Evolutionary conservation across 1,284 basidiomycete species (phyloP).

Genomic region (Coniferiporia weirii): DNA sequence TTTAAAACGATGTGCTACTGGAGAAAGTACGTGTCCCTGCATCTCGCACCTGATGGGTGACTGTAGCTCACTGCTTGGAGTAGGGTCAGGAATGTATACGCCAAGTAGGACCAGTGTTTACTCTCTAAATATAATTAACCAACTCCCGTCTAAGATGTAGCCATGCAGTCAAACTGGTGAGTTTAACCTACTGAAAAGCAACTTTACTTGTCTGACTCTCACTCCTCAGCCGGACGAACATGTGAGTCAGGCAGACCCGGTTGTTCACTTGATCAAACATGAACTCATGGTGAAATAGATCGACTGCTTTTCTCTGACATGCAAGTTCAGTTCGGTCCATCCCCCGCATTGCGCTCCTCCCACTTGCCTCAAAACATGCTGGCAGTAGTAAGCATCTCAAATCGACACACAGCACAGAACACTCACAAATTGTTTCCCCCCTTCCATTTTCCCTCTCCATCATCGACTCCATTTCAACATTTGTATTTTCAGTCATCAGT

Average conservation of each 20-base stretch:
- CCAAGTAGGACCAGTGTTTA: not conserved
- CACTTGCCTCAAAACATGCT: conserved; percentile 51
- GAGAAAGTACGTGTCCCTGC: conserved; percentile 12
- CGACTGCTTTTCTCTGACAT: conserved; percentile 51
- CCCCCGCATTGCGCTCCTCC: conserved; percentile 45
- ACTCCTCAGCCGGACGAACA: conserved; percentile 17
- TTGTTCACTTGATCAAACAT: not conserved
- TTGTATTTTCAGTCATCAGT: conserved; percentile 45
- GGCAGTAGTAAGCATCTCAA: conserved; percentile 58
- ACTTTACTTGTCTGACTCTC: not conserved
- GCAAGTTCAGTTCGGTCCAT: conserved; percentile 63
- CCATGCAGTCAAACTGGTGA: conserved; percentile 13
- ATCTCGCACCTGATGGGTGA: not conserved
- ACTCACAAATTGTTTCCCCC: not conserved
- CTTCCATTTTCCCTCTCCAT: not conserved
- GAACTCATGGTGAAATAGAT: conserved; percentile 37
- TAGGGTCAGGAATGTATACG: conserved; percentile 17
- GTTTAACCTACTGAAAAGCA: not conserved
- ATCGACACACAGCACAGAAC: not conserved
- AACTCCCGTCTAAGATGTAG: conserved; percentile 8
- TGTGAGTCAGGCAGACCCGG: conserved; percentile 8
- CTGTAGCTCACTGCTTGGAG: not conserved
- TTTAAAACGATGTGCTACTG: conserved; percentile 15
- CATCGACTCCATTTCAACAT: not conserved
- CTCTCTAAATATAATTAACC: not conserved